Evolutionary conservation across 331 rosid genomes (phyloP).

Genomic region (Saraca asoca): DNA sequence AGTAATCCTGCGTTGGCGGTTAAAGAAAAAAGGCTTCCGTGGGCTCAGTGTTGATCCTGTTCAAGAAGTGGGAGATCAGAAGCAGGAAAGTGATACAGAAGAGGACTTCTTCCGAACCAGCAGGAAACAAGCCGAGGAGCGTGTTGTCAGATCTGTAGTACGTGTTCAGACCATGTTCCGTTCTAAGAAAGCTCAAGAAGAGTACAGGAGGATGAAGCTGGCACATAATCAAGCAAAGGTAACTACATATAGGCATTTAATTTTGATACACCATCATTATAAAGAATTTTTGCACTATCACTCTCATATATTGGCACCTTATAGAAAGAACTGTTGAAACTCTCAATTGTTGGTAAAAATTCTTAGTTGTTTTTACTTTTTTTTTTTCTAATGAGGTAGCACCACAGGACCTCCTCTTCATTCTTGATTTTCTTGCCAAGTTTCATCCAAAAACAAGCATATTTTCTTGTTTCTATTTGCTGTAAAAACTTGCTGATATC

Average conservation of each 20-base stretch:
- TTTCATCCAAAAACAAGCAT: too few species aligned
- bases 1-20: conserved; percentile 89
- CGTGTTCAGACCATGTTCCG: conserved; percentile 92
- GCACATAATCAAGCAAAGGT: conserved; percentile 71
- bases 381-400: too few species aligned
- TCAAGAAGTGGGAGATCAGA: conserved; percentile 36
- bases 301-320: too few species aligned
- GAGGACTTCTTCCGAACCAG: conserved; percentile 78
- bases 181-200: conserved; percentile 86
- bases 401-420: too few species aligned
- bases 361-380: too few species aligned
- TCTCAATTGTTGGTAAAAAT: too few species aligned
- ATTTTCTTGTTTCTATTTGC: too few species aligned
- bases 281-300: too few species aligned
- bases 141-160: conserved; percentile 69
- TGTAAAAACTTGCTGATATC: too few species aligned
- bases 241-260: conserved; percentile 12
- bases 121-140: conserved; percentile 84
- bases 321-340: too few species aligned
- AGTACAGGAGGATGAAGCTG: conserved; percentile 83
- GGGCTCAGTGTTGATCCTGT: conserved; percentile 64
- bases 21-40: conserved; percentile 84
- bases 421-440: too few species aligned
- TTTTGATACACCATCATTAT: too few species aligned
- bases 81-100: conserved; percentile 55